These are phyloP conservation scores for Annulohypoxylon stygium DNA, from an alignment of 495 filamentous ascomycete species.

Conservation along the genomic window DNA sequence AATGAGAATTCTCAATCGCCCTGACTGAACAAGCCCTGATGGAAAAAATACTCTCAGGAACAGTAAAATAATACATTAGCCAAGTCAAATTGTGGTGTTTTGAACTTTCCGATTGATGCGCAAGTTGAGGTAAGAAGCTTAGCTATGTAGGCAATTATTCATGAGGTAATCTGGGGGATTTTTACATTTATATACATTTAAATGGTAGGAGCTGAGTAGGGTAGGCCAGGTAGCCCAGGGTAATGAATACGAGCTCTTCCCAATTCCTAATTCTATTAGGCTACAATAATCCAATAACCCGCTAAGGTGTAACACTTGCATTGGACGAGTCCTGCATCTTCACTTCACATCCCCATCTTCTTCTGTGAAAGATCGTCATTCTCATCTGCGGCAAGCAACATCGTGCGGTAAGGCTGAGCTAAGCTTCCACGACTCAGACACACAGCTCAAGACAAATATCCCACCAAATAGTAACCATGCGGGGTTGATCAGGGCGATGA, in stretches of 20 bases:
- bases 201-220: slow-evolving; percentile 19
- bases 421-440: slow-evolving; percentile 4
- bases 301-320: slow-evolving; percentile 35
- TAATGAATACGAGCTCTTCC: slow-evolving; percentile 41
- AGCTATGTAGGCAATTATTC: slow-evolving; percentile 5
- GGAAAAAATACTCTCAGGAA: background rate
- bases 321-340: slow-evolving; percentile 32
- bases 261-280: slow-evolving; percentile 19
- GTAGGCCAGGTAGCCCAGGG: slow-evolving; percentile 13
- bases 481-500: slow-evolving; percentile 17
- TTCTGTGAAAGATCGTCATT: slow-evolving; percentile 28
- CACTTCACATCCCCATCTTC: slow-evolving; percentile 21
- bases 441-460: background rate
- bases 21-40: no score
- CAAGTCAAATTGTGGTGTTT: background rate
- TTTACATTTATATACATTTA: slow-evolving; percentile 23
- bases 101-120: background rate
- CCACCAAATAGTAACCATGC: background rate
- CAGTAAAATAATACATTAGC: background rate
- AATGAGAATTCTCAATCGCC: background rate
- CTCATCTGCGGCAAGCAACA: slow-evolving; percentile 25
- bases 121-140: slow-evolving; percentile 1
- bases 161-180: slow-evolving; percentile 13
- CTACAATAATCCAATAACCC: slow-evolving; percentile 35
- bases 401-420: slow-evolving; percentile 28